Percentiles rank a stretch among this genome's conserved stretches.
These are phyloP conservation scores for Exophiala alcalophila DNA, from an alignment of 2,329 filamentous ascomycete species.

Conservation along the genomic window DNA sequence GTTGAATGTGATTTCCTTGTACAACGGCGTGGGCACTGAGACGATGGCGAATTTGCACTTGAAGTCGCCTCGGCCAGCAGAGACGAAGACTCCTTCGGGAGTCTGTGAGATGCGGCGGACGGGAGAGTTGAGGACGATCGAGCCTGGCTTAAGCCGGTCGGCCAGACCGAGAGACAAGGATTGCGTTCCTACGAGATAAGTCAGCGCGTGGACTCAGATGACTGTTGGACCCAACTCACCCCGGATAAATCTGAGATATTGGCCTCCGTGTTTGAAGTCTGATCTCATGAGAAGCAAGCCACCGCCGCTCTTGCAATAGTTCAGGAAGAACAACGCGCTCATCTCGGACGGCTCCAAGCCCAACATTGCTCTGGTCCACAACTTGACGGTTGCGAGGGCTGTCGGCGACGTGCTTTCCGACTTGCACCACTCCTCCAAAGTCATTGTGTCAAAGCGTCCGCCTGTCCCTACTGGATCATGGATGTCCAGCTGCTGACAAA, in stretches of 20 bases:
- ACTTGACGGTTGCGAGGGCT: constrained; percentile 39
- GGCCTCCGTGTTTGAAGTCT: constrained; percentile 52
- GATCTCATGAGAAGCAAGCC: constrained; percentile 54
- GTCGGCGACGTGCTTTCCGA: constrained; percentile 32
- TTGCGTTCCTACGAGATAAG: constrained; percentile 43
- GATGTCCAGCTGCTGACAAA: constrained; percentile 38
- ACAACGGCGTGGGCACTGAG: constrained; percentile 48
- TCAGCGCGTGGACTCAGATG: neutral
- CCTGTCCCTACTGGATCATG: constrained; percentile 23
- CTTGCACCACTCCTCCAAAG: constrained; percentile 40
- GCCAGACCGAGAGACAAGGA: constrained; percentile 41
- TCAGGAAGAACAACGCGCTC: constrained; percentile 54
- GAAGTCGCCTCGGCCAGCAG: constrained; percentile 28
- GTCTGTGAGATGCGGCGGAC: constrained; percentile 36
- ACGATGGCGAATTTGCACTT: constrained; percentile 48
- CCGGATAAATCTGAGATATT: constrained; percentile 45
- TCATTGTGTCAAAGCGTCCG: constrained; percentile 37
- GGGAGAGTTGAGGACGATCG: constrained; percentile 33
- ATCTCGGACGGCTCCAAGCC: constrained; percentile 51
- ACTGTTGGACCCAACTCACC: constrained; percentile 8
- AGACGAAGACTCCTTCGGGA: constrained; percentile 24
- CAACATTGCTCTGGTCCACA: constrained; percentile 53
- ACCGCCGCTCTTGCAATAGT: constrained; percentile 54
- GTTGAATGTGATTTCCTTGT: constrained; percentile 47
- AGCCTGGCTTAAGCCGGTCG: constrained; percentile 32